These are phyloP conservation scores for Phialocephala sp. DNA, from an alignment of 2,329 filamentous ascomycete species.

Conservation along the genomic window DNA sequence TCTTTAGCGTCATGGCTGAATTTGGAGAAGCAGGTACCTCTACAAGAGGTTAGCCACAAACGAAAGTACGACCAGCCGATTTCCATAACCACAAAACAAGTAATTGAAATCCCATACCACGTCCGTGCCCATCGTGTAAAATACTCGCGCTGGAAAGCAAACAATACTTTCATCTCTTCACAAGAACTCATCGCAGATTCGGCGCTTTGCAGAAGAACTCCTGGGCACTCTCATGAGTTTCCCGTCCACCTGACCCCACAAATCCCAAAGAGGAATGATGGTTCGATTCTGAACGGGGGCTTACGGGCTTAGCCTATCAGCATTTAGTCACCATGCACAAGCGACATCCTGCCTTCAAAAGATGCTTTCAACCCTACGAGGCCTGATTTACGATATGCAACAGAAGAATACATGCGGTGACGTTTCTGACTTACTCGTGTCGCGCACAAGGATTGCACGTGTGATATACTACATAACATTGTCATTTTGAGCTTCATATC, in stretches of 20 bases:
- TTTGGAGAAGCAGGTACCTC: no score
- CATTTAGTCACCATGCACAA: not conserved
- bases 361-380: constrained; percentile 1
- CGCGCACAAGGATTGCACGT: no score
- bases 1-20: no score
- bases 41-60: no score
- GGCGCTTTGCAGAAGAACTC: not conserved
- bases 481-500: no score
- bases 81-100: no score
- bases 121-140: no score
- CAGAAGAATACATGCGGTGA: not conserved
- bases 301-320: not conserved
- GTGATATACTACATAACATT: no score
- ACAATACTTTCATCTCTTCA: not conserved
- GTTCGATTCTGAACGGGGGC: not conserved
- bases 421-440: not conserved
- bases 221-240: not conserved
- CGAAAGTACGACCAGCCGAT: no score
- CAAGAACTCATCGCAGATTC: not conserved
- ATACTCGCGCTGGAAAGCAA: not conserved
- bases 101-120: no score
- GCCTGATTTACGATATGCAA: not conserved
- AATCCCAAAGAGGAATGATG: not conserved
- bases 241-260: not conserved
- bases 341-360: not conserved